Conservation (phyloP, 1,284 basidiomycete genomes). For the Sporisorium iseilematis-ciliati region DNA sequence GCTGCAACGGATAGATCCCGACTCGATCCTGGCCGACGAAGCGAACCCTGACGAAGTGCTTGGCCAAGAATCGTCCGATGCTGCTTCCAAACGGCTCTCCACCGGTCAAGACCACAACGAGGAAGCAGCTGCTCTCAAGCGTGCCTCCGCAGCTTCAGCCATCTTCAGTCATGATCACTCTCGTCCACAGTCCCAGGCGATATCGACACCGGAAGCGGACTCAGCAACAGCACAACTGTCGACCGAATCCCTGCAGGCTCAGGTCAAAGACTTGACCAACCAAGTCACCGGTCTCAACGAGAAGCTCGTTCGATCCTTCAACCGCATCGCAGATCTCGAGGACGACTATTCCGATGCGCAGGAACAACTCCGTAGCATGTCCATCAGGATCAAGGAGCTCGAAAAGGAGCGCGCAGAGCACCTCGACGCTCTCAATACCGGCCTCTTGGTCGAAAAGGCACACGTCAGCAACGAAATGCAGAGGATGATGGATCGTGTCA, state of each 20-base stretch:
- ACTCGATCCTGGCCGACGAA: constrained; percentile 62
- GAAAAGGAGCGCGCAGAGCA: constrained; percentile 72
- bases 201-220: constrained; percentile 6
- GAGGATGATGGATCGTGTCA: constrained; percentile 90
- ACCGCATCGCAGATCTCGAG: constrained; percentile 90
- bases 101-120: background rate
- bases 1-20: constrained; percentile 53
- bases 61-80: constrained; percentile 54
- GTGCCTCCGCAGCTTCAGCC: constrained; percentile 43
- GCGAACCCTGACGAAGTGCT: constrained; percentile 58
- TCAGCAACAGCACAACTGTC: constrained; percentile 73
- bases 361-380: constrained; percentile 76
- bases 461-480: constrained; percentile 93
- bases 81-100: constrained; percentile 11
- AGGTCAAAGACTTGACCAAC: constrained; percentile 85
- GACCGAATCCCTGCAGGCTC: constrained; percentile 76
- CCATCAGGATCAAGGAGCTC: constrained; percentile 72
- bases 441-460: constrained; percentile 87
- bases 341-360: constrained; percentile 84
- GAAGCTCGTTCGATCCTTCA: constrained; percentile 92
- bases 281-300: constrained; percentile 90
- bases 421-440: constrained; percentile 74
- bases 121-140: constrained; percentile 22
- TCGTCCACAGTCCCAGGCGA: constrained; percentile 10
- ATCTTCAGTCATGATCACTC: constrained; percentile 42